Base-by-base conservation (phyloP, 768 basidiomycete species). In the Daedaleopsis nitida region DNA sequence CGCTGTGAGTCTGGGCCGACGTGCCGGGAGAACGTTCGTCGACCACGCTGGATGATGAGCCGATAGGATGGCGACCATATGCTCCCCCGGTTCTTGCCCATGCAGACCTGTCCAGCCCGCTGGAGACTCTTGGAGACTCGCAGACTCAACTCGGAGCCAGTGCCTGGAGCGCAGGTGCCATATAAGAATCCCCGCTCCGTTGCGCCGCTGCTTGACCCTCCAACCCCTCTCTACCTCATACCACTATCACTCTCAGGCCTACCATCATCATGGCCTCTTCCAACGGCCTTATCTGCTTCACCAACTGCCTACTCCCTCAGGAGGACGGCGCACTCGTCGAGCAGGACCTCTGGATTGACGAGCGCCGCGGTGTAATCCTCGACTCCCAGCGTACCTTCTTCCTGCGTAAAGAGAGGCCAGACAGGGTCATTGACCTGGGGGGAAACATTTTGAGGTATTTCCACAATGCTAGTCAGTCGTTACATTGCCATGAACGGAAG, bases 271-370 rank as follows among this genome's bases (percentile, higher is more conserved):
- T 77, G 76, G 43, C 68, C 60, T 78, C 81, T 54, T 45, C 77
- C 5, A 92, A 92, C 73, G 84, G 83, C 49, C 80, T 94, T 24
- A 76, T 93, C 53, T 91, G 93, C 75, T 93, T 95, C 75, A 94
- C 93, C 42, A 94, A 95, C 74, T 93, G 93, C 66, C 73, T 89
- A 58, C 78, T 96, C 24, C 86, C 89, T 1, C 83, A 81, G 57
- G 92, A 94, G 71, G 91, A 94, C 69, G 93, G 93, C 17, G 83
- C 79, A 53, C 79, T 94, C 17, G 73, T 88, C 38, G 78, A 87
- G 70, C 83, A 85, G 67, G 91, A 94, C 68, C 77, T 94, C 19
- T 94, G 91, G 92, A 83, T 94, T 59, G 91, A 94, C 70, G 83
- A 89, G 68, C 76, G 77, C 6, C 80, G 84, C 23, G 94, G 94